A percentile compares a stretch with the other conserved stretches of the same genome.
Conservation (phyloP, 2,329 filamentous ascomycete species). For the Fusarium equiseti region DNA sequence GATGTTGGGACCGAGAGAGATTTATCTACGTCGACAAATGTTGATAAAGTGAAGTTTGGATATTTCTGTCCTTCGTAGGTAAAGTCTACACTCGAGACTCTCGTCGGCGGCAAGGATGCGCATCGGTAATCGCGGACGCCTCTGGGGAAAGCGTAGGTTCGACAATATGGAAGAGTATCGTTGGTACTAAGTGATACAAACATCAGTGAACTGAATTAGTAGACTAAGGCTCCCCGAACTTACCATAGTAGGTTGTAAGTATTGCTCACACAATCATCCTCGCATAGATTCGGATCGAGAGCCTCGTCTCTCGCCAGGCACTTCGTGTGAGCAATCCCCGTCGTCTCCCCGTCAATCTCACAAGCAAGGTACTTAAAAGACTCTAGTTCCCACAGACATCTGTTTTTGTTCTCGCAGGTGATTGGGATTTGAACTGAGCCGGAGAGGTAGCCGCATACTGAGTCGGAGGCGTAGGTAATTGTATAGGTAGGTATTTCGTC, state of each 20-base stretch:
- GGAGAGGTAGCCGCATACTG: neutral
- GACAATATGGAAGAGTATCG: neutral
- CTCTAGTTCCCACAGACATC: neutral
- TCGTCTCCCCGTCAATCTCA: neutral
- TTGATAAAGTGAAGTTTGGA: neutral
- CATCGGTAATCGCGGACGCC: neutral
- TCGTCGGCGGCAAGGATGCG: neutral
- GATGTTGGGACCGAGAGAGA: neutral
- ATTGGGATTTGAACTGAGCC: neutral
- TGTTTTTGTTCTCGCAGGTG: neutral
- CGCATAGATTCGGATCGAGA: neutral
- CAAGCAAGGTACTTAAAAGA: conserved; percentile 1
- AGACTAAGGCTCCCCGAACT: neutral
- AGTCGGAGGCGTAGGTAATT: neutral
- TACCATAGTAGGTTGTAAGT: neutral
- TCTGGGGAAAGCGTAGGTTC: neutral
- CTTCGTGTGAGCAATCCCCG: neutral
- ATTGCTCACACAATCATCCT: conserved; percentile 4
- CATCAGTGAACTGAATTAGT: neutral
- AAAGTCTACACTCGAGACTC: neutral
- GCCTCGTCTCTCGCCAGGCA: neutral
- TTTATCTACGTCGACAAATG: neutral
- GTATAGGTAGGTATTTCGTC: neutral
- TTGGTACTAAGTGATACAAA: neutral
- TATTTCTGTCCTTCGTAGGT: neutral